These are phyloP conservation scores for Ophiostoma ulmi DNA, from an alignment of 2,329 filamentous ascomycete species.

Conservation along the genomic window DNA sequence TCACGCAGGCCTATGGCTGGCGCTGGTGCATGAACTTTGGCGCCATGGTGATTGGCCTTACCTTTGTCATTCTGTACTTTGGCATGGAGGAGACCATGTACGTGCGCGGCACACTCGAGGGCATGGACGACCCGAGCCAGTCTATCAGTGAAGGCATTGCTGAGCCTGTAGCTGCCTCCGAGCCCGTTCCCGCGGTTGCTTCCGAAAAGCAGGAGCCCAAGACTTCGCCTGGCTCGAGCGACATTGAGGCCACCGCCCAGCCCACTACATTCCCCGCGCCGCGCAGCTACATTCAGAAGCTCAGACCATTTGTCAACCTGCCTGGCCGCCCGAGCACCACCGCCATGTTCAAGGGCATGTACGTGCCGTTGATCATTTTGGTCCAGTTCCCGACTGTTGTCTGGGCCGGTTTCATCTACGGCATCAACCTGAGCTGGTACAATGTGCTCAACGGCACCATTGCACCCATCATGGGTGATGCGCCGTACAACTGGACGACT, in stretches of 20 bases:
- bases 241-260: background rate
- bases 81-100: slow-evolving; percentile 59
- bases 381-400: slow-evolving; percentile 23
- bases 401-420: slow-evolving; percentile 30
- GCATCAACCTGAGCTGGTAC: slow-evolving; percentile 32
- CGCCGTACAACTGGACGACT: slow-evolving; percentile 30
- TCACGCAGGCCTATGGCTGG: slow-evolving; percentile 46
- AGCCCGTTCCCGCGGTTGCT: background rate
- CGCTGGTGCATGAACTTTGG: slow-evolving; percentile 49
- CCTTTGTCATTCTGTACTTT: slow-evolving; percentile 51
- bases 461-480: slow-evolving; percentile 25
- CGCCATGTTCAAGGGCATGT: slow-evolving; percentile 27
- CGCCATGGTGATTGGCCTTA: slow-evolving; percentile 48
- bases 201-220: slow-evolving; percentile 1
- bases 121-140: slow-evolving; percentile 31
- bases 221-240: background rate
- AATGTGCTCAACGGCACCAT: slow-evolving; percentile 31
- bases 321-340: slow-evolving; percentile 28
- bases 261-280: background rate
- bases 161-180: background rate
- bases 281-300: slow-evolving; percentile 15
- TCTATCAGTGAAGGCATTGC: background rate
- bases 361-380: slow-evolving; percentile 20
- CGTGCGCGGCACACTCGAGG: slow-evolving; percentile 37
- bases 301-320: slow-evolving; percentile 14